Conservation (phyloP, 768 basidiomycete genomes). For the Amyloporia xantha region DNA sequence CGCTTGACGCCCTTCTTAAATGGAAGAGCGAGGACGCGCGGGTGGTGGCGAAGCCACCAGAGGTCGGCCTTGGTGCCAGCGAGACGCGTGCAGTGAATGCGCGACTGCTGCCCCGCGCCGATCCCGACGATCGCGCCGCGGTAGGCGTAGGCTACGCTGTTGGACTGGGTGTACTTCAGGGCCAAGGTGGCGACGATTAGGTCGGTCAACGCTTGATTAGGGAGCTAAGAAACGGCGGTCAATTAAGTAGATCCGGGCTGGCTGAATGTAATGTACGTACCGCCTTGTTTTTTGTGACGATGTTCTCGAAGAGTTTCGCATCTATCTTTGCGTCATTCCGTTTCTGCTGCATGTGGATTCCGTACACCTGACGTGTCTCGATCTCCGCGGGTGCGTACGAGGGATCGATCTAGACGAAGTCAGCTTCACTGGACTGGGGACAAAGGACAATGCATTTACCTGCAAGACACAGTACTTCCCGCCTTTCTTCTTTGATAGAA, state of each 20-base stretch:
- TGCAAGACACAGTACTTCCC: conserved; percentile 98
- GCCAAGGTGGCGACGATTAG: conserved; percentile 94
- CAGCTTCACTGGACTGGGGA: neutral
- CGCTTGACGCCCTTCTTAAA: conserved; percentile 98
- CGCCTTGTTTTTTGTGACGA: conserved; percentile 85
- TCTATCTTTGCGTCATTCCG: conserved; percentile 89
- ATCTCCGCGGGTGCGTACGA: conserved; percentile 67
- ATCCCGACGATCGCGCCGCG: conserved; percentile 91
- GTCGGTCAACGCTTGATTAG: conserved; percentile 73
- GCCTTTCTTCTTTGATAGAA: conserved; percentile 92
- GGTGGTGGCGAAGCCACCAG: conserved; percentile 99
- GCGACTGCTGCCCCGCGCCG: conserved; percentile 96
- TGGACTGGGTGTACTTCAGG: conserved; percentile 98
- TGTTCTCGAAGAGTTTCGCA: conserved; percentile 70
- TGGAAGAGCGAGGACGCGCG: conserved; percentile 83
- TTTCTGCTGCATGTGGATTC: conserved; percentile 82
- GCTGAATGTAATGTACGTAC: conserved; percentile 36
- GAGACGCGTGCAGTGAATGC: conserved; percentile 98
- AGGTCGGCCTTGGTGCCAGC: conserved; percentile 97
- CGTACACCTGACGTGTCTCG: conserved; percentile 95
- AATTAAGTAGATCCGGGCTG: too few relatives aligned
- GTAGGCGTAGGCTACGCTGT: conserved; percentile 93
- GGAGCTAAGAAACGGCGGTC: conserved; percentile 46
- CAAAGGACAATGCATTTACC: conserved; percentile 36
- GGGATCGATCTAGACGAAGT: conserved; percentile 72